Base-by-base conservation (phyloP, 768 basidiomycete species). In the Serendipita vermifera region DNA sequence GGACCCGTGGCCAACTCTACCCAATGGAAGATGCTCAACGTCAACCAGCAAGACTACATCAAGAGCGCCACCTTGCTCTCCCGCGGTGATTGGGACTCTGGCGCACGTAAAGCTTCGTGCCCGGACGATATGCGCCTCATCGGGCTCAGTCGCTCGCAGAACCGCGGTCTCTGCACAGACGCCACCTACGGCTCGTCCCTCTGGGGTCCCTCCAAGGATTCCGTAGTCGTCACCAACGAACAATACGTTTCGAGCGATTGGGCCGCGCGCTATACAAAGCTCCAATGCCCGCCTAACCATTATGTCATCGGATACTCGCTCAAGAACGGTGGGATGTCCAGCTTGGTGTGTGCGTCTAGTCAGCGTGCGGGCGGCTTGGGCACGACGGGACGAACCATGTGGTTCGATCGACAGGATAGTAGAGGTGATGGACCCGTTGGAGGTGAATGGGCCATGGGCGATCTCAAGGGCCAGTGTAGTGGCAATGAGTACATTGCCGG, bases 161-260 rank as follows among this genome's bases (percentile, higher is more conserved):
- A 41, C 32, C 48, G 57, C 14, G 57, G 57, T 5, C 48, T 58
- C 33, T 58, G 57, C 31, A 58, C 57, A 9, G 57, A 58, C 35
- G 57, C 57, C 9, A 24, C 31, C 9, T 51, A 51, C 27, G 17
- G 29, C 9, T 5, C 32, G 33, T 14, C 20, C 20, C 13, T 36
- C 5, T 53, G 31, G 57, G 13, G 17, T 6, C 3, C 43, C n/a
- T 4, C 46, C 4, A 11, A 9, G 6, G 27, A 20, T 20, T 22
- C 57, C 7, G 48, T 54, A 24, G 41, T 31, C n/a, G 57, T 58
- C 29, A 26, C 14, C 33, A 54, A 29, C 36, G 53, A 58, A 7
- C 32, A 36, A 33, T 53, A 54, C 53, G 57, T 58, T 38, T 26
- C 14, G 15, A 39, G n/a, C 17, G 57, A 58, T 36, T 58, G 57